Conservation (phyloP, 176 grass and related monocot species). For the Ensete glaucum region DNA sequence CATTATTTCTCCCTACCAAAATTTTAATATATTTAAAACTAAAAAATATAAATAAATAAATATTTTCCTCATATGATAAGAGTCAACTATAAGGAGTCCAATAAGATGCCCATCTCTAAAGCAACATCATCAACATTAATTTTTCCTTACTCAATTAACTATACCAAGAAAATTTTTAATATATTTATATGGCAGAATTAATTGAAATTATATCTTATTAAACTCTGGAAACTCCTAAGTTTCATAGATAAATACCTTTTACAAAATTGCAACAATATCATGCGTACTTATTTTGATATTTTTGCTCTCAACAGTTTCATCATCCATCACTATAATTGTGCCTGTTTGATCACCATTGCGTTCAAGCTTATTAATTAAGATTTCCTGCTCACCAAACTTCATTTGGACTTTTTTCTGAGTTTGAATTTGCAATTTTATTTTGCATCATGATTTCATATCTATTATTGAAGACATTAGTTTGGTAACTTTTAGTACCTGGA, state of each 20-base stretch:
- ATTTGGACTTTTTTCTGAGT: conserved; percentile 40
- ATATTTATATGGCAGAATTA: neutral
- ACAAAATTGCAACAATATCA: conserved; percentile 57
- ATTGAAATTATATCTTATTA: neutral
- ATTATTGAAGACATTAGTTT: conserved; percentile 65
- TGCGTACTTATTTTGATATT: conserved; percentile 32
- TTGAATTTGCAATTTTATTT: conserved; percentile 30
- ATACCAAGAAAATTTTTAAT: conserved; percentile 2
- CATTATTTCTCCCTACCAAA: no score
- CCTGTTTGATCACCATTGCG: conserved; percentile 25
- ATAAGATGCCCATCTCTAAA: conserved; percentile 77
- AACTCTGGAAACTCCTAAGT: neutral
- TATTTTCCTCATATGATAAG: conserved; percentile 41
- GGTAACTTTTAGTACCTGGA: conserved; percentile 32
- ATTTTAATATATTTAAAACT: no score
- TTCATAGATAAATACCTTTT: conserved; percentile 40
- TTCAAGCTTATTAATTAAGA: conserved; percentile 30
- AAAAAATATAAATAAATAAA: neutral
- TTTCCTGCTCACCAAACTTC: conserved; percentile 29
- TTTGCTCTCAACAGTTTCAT: conserved; percentile 22
- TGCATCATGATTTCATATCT: conserved; percentile 43
- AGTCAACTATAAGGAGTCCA: conserved; percentile 78
- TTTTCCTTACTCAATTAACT: conserved; percentile 76
- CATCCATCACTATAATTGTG: conserved; percentile 26
- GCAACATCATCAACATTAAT: conserved; percentile 70